These are phyloP conservation scores for Hypoxylon subgilvum DNA, from an alignment of 495 filamentous ascomycete genomes.

Conservation along the genomic window DNA sequence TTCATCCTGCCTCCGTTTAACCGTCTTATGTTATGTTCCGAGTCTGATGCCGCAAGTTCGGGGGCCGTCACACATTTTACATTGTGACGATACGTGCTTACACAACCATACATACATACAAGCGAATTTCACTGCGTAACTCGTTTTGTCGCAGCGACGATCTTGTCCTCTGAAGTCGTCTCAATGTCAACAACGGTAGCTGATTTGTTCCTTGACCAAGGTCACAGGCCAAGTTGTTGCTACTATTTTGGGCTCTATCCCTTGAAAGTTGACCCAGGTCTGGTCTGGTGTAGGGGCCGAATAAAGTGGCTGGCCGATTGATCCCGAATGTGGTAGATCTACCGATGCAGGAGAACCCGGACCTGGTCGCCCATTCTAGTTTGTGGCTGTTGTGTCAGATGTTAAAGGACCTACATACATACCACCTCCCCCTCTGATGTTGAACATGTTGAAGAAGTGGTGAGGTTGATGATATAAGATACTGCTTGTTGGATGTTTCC, in stretches of 20 bases:
- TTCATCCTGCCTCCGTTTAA: conserved; percentile 5
- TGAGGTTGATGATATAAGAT: conserved; percentile 5
- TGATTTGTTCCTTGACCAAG: conserved; percentile 28
- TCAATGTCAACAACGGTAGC: conserved; percentile 11
- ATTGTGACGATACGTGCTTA: neutral
- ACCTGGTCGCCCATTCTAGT: conserved; percentile 11
- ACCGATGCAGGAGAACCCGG: conserved; percentile 35
- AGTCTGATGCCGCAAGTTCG: conserved; percentile 13
- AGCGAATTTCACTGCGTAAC: conserved; percentile 5
- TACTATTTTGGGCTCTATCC: conserved; percentile 32
- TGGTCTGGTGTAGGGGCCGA: conserved; percentile 5
- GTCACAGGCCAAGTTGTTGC: conserved; percentile 3
- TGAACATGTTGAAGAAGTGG: conserved; percentile 9
- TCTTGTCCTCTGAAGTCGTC: conserved; percentile 5
- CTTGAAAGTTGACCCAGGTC: neutral
- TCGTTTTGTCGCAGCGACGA: conserved; percentile 14
- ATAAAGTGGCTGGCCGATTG: conserved; percentile 9
- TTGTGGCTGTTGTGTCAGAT: conserved; percentile 29
- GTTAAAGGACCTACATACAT: conserved; percentile 3
- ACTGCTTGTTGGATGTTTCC: neutral
- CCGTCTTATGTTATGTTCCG: conserved; percentile 6
- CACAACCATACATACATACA: conserved; percentile 1
- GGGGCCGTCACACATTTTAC: conserved; percentile 1
- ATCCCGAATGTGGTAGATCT: conserved; percentile 33
- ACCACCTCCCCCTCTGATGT: neutral